Conservation (phyloP, 1,284 basidiomycete genomes). For the Cutaneotrichosporon cutaneum region DNA sequence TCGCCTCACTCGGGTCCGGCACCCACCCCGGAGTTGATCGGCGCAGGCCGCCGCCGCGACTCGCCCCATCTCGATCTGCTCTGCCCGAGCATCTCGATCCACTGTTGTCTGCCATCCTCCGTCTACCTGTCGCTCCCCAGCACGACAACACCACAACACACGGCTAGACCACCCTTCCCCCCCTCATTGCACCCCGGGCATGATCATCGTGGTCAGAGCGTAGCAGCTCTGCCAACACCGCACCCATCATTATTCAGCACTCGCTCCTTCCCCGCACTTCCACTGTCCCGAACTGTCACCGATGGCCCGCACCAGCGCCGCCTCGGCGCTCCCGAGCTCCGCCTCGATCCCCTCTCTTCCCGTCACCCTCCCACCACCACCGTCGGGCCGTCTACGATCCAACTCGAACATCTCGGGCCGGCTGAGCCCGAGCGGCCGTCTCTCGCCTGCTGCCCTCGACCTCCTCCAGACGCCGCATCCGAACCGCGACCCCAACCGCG, state of each 20-base stretch:
- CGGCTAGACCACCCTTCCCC: too few species aligned
- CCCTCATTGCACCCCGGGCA: not conserved
- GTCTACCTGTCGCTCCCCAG: not conserved
- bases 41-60: not conserved
- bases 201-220: not conserved
- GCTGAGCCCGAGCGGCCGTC: not conserved
- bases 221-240: too few species aligned
- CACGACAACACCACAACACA: too few species aligned
- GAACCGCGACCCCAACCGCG: not conserved
- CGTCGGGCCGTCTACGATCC: conserved; percentile 17
- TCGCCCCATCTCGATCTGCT: not conserved
- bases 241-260: too few species aligned
- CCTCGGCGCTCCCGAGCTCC: conserved; percentile 3
- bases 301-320: conserved; percentile 7
- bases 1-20: not conserved
- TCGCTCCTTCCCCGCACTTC: not conserved
- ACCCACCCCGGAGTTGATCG: not conserved
- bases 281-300: conserved; percentile 20
- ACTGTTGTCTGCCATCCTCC: not conserved
- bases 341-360: conserved; percentile 9
- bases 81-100: not conserved
- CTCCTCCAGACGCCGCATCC: not conserved
- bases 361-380: conserved; percentile 10
- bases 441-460: not conserved
- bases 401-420: conserved; percentile 13